phyloP scores from a whole-genome alignment of 305 asterid species.

The Fraxinus albicans region DNA sequence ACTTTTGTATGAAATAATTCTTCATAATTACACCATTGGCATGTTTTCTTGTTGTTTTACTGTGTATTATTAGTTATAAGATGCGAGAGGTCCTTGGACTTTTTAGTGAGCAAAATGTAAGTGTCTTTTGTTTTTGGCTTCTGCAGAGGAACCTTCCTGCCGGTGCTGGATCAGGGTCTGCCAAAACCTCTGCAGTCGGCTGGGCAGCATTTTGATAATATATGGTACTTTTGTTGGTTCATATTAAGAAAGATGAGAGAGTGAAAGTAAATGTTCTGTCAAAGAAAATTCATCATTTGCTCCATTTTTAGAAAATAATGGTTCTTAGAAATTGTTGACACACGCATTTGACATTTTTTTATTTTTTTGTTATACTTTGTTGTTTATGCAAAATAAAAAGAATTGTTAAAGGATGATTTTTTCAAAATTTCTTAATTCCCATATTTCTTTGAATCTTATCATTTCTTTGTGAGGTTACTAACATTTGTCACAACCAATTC shows the following conservation, averaged over 20 bases:
- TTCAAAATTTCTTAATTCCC: not conserved
- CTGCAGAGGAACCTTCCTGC: slow-evolving; percentile 75
- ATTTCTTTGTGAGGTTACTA: not conserved
- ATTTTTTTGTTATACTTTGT: no score
- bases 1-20: not conserved
- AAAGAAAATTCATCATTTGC: slow-evolving; percentile 4
- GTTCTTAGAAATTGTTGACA: not conserved
- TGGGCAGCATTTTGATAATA: slow-evolving; percentile 85
- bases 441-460: not conserved
- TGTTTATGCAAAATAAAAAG: not conserved
- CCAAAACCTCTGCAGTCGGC: slow-evolving; percentile 76
- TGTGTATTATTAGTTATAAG: not conserved
- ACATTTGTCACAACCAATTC: not conserved
- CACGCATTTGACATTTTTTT: not conserved
- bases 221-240: slow-evolving; percentile 21
- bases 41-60: not conserved
- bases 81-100: not conserved
- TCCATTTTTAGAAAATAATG: slow-evolving; percentile 2
- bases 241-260: slow-evolving; percentile 18
- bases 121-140: slow-evolving; percentile 23
- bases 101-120: slow-evolving; percentile 6
- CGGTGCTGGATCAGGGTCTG: slow-evolving; percentile 48
- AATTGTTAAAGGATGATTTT: not conserved
- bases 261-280: not conserved
- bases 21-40: not conserved